Evolutionary conservation across 306 rosid species (phyloP), one percentile per base, ranked within the genome.

Genomic region (Sophora flavescens): DNA sequence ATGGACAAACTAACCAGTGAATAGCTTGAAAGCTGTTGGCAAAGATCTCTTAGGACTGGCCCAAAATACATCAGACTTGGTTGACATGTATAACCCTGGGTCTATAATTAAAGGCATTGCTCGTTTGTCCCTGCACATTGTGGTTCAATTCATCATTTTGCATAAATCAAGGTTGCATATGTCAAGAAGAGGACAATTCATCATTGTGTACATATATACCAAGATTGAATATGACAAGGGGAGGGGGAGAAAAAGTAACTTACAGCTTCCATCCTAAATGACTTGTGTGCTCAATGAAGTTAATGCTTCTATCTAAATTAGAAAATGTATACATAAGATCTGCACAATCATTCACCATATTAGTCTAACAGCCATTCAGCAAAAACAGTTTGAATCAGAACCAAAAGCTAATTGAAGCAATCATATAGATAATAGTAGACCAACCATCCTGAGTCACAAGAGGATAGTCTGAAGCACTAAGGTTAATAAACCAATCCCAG

Each of bases 401-500:
- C 4, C 32, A 69, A 41, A 71, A 51, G 56, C 18, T 44, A 17
- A 58, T 5, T 26, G 72, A 52, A 68, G 44, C 35, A 32, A 60
- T 30, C 28, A 15, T 32, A n/a, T 16, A 77, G 39, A 42, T 7
- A 33, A 48, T 4, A 39, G 41, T 3, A 82, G 18, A 87, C 94
- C 78, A 60, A 90, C 98, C 98, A 86, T 93, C 98, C 65, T 90
- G 98, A 63, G 96, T 90, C 38, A 93, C 88, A 32, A 93, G 98
- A 10, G 98, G 98, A 69, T 93, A 93, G 73, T 93, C 98, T 0
- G 98, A 93, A 77, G 98, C 98, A 62, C 98, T 93, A 28, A 93
- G 98, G 75, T 90, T 93, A 80, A 93, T 93, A 75, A 93, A 93
- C 98, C 98, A 93, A 84, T 93, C 98, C 98, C 96, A 93, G 18